Conservation (phyloP, 176 grass and related monocot genomes). For the Neostapfia colusana region DNA sequence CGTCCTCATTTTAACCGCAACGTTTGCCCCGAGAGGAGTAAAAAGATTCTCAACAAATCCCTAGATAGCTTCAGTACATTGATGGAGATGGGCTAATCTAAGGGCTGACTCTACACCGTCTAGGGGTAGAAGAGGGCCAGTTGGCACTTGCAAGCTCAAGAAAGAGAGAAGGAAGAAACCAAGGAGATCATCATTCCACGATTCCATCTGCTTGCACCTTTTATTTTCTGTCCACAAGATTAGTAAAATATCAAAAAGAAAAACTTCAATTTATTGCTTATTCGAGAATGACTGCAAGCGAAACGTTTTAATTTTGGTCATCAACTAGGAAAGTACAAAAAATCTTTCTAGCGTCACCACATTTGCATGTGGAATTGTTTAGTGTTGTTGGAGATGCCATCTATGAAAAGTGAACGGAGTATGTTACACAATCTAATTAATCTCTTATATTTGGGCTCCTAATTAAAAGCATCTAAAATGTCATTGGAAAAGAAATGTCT, state of each 20-base stretch:
- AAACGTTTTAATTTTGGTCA: neutral
- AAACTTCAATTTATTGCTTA: neutral
- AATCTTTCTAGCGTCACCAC: neutral
- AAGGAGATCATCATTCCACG: neutral
- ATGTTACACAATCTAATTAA: too few species aligned
- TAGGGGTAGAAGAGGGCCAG: neutral
- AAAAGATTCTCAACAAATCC: conserved; percentile 43
- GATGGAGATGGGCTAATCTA: conserved; percentile 26
- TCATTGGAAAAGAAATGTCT: too few species aligned
- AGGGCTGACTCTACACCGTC: conserved; percentile 9
- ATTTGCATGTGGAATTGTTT: neutral
- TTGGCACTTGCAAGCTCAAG: neutral
- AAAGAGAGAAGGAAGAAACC: conserved; percentile 14
- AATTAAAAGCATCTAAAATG: too few species aligned
- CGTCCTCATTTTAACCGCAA: conserved; percentile 1
- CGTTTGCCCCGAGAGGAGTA: conserved; percentile 3
- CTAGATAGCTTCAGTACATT: conserved; percentile 21
- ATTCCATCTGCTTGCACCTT: neutral
- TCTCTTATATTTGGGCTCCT: too few species aligned
- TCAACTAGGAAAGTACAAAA: neutral
- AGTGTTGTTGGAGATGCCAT: neutral
- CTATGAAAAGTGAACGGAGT: neutral
- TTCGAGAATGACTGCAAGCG: neutral
- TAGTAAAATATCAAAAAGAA: too few species aligned
- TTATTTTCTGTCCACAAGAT: neutral